phyloP scores from a whole-genome alignment of 139 green algal species.

The Coccomyxa sp. region DNA sequence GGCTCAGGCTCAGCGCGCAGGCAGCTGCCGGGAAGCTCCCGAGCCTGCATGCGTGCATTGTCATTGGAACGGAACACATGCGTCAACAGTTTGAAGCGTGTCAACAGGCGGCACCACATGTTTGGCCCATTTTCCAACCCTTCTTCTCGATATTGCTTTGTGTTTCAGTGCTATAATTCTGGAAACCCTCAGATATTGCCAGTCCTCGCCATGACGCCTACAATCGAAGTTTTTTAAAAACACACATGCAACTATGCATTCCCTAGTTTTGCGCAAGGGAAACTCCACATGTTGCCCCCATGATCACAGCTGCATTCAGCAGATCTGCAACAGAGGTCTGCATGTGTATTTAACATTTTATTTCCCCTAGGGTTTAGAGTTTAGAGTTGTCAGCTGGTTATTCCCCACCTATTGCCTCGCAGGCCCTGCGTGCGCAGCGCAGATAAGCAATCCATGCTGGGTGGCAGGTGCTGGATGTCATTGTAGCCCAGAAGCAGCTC shows the following conservation, averaged over 20 bases:
- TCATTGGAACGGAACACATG: not conserved
- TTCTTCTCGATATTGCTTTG: too few relatives aligned
- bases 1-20: not conserved
- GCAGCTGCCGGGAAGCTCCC: not conserved
- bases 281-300: too few relatives aligned
- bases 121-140: too few relatives aligned
- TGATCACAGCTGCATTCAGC: too few relatives aligned
- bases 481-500: conserved; percentile 1
- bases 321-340: too few relatives aligned
- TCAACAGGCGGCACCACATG: too few relatives aligned
- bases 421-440: not conserved
- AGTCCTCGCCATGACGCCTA: not conserved
- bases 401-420: not conserved
- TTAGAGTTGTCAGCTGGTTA: too few relatives aligned
- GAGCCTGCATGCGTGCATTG: not conserved
- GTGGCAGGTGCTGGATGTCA: not conserved
- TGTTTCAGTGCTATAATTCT: too few relatives aligned
- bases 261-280: too few relatives aligned
- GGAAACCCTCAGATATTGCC: not conserved
- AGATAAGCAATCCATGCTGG: not conserved
- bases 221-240: not conserved
- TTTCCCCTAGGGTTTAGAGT: too few relatives aligned
- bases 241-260: not conserved
- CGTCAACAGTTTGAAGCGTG: not conserved
- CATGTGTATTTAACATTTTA: too few relatives aligned